These are phyloP conservation scores for Beta lomatogona DNA, from an alignment of 179 eudicot genomes.

Conservation along the genomic window DNA sequence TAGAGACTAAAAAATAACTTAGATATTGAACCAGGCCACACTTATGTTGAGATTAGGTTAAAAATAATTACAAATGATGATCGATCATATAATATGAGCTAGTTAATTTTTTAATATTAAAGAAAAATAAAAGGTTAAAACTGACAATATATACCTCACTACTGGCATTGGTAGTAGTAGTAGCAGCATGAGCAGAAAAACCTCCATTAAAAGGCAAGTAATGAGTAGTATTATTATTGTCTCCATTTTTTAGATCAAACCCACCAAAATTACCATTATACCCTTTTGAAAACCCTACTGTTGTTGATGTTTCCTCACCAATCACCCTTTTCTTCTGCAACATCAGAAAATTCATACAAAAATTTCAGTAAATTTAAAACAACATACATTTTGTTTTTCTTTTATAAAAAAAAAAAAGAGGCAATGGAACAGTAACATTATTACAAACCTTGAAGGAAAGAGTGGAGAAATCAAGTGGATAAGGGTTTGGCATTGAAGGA, in stretches of 20 bases:
- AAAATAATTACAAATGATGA: no score
- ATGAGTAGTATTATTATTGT: no score
- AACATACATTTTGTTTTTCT: no score
- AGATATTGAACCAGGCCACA: no score
- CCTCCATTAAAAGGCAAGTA: slow-evolving; percentile 13
- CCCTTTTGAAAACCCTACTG: slow-evolving; percentile 33
- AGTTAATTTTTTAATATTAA: no score
- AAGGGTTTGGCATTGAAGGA: slow-evolving; percentile 57
- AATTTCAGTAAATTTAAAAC: neutral
- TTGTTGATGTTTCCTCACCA: slow-evolving; percentile 30
- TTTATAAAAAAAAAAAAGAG: neutral
- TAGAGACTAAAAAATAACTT: no score
- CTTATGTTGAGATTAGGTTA: no score
- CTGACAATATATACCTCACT: slow-evolving; percentile 28
- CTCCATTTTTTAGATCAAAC: slow-evolving; percentile 21
- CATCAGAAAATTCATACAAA: neutral
- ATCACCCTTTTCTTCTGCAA: slow-evolving; percentile 51
- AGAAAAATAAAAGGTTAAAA: no score
- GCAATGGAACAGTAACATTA: slow-evolving; percentile 14
- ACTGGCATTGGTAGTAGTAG: neutral
- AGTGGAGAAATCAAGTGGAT: neutral
- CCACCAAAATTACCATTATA: slow-evolving; percentile 30
- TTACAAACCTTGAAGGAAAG: slow-evolving; percentile 25
- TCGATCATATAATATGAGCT: no score
- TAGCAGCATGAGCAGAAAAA: slow-evolving; percentile 1